phyloP scores from a whole-genome alignment of 1,284 basidiomycete genomes.

The Quambalaria eucalypti region DNA sequence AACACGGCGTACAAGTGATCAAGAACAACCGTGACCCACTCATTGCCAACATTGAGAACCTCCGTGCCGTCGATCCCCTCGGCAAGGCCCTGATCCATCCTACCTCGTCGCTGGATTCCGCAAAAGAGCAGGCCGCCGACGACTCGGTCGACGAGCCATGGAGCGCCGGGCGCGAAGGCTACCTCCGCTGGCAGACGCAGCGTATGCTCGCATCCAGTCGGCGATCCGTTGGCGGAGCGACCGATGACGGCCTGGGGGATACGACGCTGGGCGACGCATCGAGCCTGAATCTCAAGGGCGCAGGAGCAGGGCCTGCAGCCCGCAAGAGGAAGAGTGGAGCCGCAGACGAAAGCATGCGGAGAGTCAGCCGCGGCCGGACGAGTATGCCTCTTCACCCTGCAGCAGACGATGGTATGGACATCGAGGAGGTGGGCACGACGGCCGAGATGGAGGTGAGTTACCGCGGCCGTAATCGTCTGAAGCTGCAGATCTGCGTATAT shows the following conservation, averaged over 20 bases:
- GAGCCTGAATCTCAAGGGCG: neutral
- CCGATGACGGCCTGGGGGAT: neutral
- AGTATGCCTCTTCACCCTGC: neutral
- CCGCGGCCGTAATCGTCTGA: no score
- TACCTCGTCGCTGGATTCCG: neutral
- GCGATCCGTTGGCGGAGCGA: neutral
- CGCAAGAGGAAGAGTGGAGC: conserved; percentile 1
- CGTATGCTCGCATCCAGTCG: conserved; percentile 11
- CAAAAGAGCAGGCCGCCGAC: conserved; percentile 1
- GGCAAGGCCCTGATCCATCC: conserved; percentile 15
- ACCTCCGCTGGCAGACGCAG: conserved; percentile 37
- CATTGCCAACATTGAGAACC: conserved; percentile 16
- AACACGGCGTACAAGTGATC: conserved; percentile 21
- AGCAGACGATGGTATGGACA: neutral
- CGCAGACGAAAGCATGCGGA: neutral
- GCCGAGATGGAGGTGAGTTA: conserved; percentile 1
- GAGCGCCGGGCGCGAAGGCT: conserved; percentile 31
- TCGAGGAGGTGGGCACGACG: neutral
- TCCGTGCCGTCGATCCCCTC: conserved; percentile 26
- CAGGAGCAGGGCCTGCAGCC: no score
- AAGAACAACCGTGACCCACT: conserved; percentile 18
- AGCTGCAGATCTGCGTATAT: no score
- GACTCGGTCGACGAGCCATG: conserved; percentile 14
- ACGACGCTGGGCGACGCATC: conserved; percentile 6
- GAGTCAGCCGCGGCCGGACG: neutral